Evolutionary conservation across 768 basidiomycete species (phyloP).

Genomic region (Stropharia rugosoannulata): DNA sequence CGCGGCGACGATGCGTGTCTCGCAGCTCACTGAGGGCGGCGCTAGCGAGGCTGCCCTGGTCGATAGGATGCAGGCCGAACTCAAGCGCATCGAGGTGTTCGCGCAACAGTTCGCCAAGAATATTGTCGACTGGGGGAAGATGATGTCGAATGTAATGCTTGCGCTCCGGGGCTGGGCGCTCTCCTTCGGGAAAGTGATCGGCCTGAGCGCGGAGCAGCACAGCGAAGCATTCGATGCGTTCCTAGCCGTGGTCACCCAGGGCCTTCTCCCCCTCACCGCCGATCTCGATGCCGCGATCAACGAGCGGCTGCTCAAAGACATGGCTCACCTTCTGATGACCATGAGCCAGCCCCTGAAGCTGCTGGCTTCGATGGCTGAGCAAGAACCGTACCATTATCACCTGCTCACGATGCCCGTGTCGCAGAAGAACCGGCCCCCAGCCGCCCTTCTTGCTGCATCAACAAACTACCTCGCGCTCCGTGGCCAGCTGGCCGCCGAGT

Average conservation of each 20-base stretch:
- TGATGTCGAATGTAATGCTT: conserved; percentile 46
- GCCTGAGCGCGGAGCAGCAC: conserved; percentile 44
- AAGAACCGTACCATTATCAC: conserved; percentile 70
- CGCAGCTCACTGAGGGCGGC: conserved; percentile 12
- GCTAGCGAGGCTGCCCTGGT: conserved; percentile 48
- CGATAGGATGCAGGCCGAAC: conserved; percentile 50
- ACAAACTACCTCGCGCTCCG: conserved; percentile 77
- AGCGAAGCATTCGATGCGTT: conserved; percentile 76
- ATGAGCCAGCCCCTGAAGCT: conserved; percentile 64
- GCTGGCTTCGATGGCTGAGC: conserved; percentile 68
- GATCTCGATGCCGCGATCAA: conserved; percentile 55
- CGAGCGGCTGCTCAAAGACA: conserved; percentile 53
- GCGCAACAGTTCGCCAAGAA: conserved; percentile 61
- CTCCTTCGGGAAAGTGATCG: conserved; percentile 67
- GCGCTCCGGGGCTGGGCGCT: conserved; percentile 61
- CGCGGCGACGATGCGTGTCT: conserved; percentile 24
- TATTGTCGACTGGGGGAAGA: conserved; percentile 62
- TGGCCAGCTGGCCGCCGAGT: conserved; percentile 67
- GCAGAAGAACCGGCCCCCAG: conserved; percentile 63
- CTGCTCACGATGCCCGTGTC: conserved; percentile 66
- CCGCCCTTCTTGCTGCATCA: conserved; percentile 68
- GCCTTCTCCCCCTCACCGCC: conserved; percentile 50
- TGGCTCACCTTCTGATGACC: conserved; percentile 57
- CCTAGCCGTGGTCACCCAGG: conserved; percentile 51
- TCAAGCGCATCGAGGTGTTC: conserved; percentile 57